A percentile compares a stretch with the other conserved stretches of the same genome.
Evolutionary conservation across 169 alveolate species (phyloP).

Genomic region (Eimeria maxima): DNA sequence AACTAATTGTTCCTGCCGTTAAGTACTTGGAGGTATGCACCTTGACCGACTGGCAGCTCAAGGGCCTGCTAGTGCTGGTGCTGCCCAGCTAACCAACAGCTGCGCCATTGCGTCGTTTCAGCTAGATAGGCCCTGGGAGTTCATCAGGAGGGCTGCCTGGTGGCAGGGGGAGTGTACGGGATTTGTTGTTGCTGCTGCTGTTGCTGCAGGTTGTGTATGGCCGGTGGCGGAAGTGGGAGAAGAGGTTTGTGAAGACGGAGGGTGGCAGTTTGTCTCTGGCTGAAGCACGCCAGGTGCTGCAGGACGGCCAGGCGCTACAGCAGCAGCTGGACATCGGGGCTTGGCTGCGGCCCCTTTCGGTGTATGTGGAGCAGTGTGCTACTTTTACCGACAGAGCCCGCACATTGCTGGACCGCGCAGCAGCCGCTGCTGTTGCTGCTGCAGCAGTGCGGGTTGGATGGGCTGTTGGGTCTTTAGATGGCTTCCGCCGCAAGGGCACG

Average conservation of each 20-base stretch:
- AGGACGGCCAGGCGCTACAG: slow-evolving; percentile 81
- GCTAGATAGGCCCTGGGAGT: not conserved
- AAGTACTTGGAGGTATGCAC: slow-evolving; percentile 29
- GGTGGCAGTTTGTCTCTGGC: slow-evolving; percentile 76
- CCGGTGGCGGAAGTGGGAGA: slow-evolving; percentile 84
- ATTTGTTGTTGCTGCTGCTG: slow-evolving; percentile 44
- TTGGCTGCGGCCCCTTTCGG: slow-evolving; percentile 66
- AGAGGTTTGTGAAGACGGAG: slow-evolving; percentile 78
- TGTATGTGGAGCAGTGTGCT: slow-evolving; percentile 68
- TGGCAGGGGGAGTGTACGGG: not conserved
- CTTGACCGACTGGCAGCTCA: not conserved
- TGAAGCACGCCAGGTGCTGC: slow-evolving; percentile 79
- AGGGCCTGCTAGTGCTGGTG: no score
- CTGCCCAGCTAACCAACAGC: not conserved
- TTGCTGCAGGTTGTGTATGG: slow-evolving; percentile 78
- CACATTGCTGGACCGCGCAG: slow-evolving; percentile 77
- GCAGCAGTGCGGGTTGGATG: slow-evolving; percentile 79
- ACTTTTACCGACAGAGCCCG: slow-evolving; percentile 71
- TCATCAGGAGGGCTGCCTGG: not conserved
- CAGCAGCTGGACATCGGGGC: slow-evolving; percentile 70
- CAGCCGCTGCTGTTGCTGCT: slow-evolving; percentile 81
- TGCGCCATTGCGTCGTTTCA: not conserved
- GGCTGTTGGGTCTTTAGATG: slow-evolving; percentile 82
- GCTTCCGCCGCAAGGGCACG: slow-evolving; percentile 80
- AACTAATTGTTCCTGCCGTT: slow-evolving; percentile 58